These are phyloP conservation scores for Margaritispora aquatica DNA, from an alignment of 495 filamentous ascomycete species.

Conservation along the genomic window DNA sequence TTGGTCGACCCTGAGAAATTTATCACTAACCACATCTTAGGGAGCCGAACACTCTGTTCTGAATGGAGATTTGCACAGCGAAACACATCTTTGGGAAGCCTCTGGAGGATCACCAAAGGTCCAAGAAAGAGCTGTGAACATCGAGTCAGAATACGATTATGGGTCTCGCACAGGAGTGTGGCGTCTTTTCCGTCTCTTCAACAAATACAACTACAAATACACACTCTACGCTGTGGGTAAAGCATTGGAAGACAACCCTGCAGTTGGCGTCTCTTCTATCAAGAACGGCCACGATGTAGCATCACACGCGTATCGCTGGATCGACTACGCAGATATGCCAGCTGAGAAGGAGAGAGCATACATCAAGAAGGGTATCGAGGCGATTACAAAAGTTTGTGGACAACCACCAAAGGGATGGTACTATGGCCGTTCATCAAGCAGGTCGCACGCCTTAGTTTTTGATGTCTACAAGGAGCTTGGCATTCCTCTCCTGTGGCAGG, in stretches of 20 bases:
- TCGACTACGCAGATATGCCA: constrained; percentile 30
- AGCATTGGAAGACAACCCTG: constrained; percentile 30
- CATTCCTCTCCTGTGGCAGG: constrained; percentile 28
- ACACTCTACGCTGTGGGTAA: constrained; percentile 31
- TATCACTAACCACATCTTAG: not conserved
- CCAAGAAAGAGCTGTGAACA: not conserved
- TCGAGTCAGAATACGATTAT: constrained; percentile 27
- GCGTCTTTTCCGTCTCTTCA: constrained; percentile 32
- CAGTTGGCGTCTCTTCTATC: constrained; percentile 25
- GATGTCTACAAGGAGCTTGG: constrained; percentile 34
- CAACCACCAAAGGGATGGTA: constrained; percentile 34
- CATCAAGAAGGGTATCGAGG: constrained; percentile 30
- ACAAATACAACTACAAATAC: constrained; percentile 28
- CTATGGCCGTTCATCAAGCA: constrained; percentile 30
- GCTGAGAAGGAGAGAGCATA: constrained; percentile 34
- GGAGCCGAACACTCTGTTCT: constrained; percentile 3
- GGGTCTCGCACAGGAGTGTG: constrained; percentile 32
- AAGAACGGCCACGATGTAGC: constrained; percentile 34
- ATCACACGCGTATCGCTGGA: constrained; percentile 32
- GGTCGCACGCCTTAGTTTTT: constrained; percentile 28
- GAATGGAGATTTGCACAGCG: constrained; percentile 7
- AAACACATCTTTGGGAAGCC: constrained; percentile 22
- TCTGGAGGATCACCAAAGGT: constrained; percentile 21
- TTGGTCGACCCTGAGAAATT: constrained; percentile 10
- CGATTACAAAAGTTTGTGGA: constrained; percentile 28